A percentile compares a stretch with the other conserved stretches of the same genome.
phyloP scores from a whole-genome alignment of 805 yeast species.

The Metschnikowia noctiluminum region DNA sequence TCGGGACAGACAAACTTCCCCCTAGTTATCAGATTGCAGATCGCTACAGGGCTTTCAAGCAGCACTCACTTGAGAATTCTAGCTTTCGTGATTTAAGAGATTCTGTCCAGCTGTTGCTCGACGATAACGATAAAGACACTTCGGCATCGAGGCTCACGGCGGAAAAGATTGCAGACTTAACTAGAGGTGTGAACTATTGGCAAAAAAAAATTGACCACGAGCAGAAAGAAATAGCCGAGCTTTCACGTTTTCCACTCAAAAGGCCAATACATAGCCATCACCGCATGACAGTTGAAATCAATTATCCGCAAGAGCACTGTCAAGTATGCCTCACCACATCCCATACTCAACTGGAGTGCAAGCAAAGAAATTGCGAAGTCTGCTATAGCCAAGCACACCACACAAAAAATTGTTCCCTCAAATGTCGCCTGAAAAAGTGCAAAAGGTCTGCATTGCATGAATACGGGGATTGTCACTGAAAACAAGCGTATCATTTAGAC shows the following conservation, averaged over 20 bases:
- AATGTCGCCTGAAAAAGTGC: neutral
- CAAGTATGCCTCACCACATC: slow-evolving; percentile 1
- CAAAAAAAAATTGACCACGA: too few relatives aligned
- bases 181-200: too few relatives aligned
- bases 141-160: too few relatives aligned
- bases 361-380: neutral
- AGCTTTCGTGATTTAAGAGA: neutral
- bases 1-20: neutral
- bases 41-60: neutral
- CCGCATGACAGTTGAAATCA: neutral
- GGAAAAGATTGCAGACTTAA: too few relatives aligned
- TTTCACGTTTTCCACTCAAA: neutral
- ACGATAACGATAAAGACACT: too few relatives aligned
- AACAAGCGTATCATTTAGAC: neutral
- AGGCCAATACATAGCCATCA: neutral
- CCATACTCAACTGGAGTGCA: neutral
- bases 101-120: neutral
- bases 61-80: neutral
- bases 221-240: too few relatives aligned
- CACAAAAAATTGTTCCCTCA: neutral
- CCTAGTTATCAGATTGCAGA: neutral
- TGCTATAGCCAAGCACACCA: neutral
- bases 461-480: neutral
- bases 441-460: neutral
- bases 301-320: neutral